These are phyloP conservation scores for Penicillium sp. DNA, from an alignment of 2,329 filamentous ascomycete genomes.

Conservation along the genomic window DNA sequence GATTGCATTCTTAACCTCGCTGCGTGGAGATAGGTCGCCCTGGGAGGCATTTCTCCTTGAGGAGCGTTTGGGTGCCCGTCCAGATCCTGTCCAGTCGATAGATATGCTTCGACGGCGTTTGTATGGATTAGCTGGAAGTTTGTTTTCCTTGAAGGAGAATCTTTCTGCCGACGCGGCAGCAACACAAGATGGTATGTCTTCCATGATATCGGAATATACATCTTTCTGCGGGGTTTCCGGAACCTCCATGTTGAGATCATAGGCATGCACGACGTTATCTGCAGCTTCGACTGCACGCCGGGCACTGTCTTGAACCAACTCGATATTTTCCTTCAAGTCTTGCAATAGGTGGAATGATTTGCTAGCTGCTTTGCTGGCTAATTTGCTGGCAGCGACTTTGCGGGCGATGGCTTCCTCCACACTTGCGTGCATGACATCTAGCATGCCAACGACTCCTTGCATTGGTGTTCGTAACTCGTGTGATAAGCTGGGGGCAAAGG, in stretches of 20 bases:
- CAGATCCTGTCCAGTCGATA: slow-evolving; percentile 28
- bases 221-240: slow-evolving; percentile 57
- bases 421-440: slow-evolving; percentile 72
- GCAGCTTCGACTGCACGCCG: slow-evolving; percentile 68
- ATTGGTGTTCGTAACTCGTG: slow-evolving; percentile 70
- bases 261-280: slow-evolving; percentile 71
- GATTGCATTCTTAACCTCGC: slow-evolving; percentile 38
- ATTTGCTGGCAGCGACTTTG: slow-evolving; percentile 40
- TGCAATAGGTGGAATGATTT: slow-evolving; percentile 55
- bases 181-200: slow-evolving; percentile 22
- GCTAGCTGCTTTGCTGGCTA: slow-evolving; percentile 18
- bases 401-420: slow-evolving; percentile 62
- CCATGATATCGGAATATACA: slow-evolving; percentile 32
- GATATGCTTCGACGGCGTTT: slow-evolving; percentile 44
- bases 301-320: slow-evolving; percentile 69
- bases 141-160: slow-evolving; percentile 41
- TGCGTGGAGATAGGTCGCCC: slow-evolving; percentile 35
- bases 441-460: slow-evolving; percentile 72
- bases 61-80: slow-evolving; percentile 35
- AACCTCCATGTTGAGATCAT: slow-evolving; percentile 70
- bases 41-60: slow-evolving; percentile 27
- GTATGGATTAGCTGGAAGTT: slow-evolving; percentile 40
- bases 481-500: slow-evolving; percentile 68
- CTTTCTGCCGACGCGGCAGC: slow-evolving; percentile 29
- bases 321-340: slow-evolving; percentile 64